phyloP scores from a whole-genome alignment of 306 rosid genomes.

The Cucurbita ficifolia region DNA sequence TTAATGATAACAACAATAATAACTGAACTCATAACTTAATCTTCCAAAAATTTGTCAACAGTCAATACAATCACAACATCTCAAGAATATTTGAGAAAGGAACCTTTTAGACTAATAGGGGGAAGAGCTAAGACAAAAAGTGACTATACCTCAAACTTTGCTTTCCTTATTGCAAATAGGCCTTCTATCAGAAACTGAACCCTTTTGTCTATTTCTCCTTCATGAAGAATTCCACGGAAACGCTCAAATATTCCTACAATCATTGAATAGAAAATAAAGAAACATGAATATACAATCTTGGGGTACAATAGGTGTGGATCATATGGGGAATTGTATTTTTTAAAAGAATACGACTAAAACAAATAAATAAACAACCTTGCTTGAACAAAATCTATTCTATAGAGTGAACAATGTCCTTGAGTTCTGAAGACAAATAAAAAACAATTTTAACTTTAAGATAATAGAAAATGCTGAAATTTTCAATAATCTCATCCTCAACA shows the following conservation, averaged over 20 bases:
- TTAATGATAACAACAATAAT: too few relatives aligned
- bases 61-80: too few relatives aligned
- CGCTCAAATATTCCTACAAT: slow-evolving; percentile 82
- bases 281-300: slow-evolving; percentile 1
- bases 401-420: neutral
- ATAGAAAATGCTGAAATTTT: neutral
- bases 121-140: too few relatives aligned
- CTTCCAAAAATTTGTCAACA: too few relatives aligned
- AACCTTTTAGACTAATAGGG: too few relatives aligned
- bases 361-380: neutral
- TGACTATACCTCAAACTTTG: slow-evolving; percentile 65
- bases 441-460: neutral
- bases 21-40: too few relatives aligned
- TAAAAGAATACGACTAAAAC: neutral
- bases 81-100: too few relatives aligned
- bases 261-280: neutral
- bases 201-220: slow-evolving; percentile 86
- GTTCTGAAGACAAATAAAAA: neutral
- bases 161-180: slow-evolving; percentile 76
- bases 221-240: slow-evolving; percentile 92
- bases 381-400: neutral
- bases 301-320: neutral
- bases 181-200: slow-evolving; percentile 87
- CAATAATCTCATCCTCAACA: neutral
- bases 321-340: neutral